These are phyloP conservation scores for Ajuga chamaepitys DNA, from an alignment of 257 asterid genomes.

Conservation along the genomic window DNA sequence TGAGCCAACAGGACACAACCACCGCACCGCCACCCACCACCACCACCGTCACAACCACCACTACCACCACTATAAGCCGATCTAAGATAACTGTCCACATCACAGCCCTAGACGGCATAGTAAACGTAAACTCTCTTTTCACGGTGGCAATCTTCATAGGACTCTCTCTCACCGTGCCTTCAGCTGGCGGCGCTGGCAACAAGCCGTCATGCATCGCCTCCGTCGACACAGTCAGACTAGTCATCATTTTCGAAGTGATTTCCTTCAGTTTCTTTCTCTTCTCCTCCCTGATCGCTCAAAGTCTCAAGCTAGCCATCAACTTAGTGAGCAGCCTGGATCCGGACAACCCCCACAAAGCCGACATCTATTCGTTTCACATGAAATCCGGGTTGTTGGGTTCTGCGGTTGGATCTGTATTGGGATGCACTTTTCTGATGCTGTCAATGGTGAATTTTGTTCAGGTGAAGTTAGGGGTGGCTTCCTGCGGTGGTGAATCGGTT, in stretches of 20 bases:
- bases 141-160: too few species aligned
- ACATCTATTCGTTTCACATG: constrained; percentile 9
- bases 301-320: constrained; percentile 29
- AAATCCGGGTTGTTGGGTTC: constrained; percentile 22
- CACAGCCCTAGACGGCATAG: too few species aligned
- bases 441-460: constrained; percentile 23
- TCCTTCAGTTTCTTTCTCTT: constrained; percentile 36
- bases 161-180: not conserved
- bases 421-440: constrained; percentile 23
- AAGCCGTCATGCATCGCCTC: too few species aligned
- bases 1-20: too few species aligned
- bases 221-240: not conserved
- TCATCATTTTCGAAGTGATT: constrained; percentile 29
- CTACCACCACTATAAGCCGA: not conserved
- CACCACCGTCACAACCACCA: not conserved
- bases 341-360: constrained; percentile 15
- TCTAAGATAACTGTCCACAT: constrained; percentile 6
- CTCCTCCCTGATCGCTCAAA: constrained; percentile 33
- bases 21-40: not conserved
- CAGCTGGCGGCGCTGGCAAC: too few species aligned
- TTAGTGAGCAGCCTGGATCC: constrained; percentile 14
- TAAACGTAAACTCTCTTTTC: too few species aligned
- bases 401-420: constrained; percentile 24
- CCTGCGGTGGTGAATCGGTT: constrained; percentile 19
- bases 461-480: constrained; percentile 20